These are phyloP conservation scores for Rhizophora apiculata DNA, from an alignment of 345 rosid genomes.

Conservation along the genomic window DNA sequence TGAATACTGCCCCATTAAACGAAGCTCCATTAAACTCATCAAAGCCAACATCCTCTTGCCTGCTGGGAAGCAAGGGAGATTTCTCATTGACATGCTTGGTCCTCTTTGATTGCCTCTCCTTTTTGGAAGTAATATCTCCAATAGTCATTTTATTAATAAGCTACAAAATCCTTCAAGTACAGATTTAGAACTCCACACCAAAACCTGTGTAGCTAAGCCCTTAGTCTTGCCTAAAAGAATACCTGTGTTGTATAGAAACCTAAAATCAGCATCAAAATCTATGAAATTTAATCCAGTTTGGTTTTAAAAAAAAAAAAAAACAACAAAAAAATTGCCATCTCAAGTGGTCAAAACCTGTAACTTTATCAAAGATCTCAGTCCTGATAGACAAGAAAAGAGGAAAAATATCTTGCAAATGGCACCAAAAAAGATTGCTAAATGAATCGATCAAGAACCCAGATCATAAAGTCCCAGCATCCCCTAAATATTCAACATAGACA, in stretches of 20 bases:
- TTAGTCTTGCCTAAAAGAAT: neutral
- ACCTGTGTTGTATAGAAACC: neutral
- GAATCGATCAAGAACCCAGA: conserved; percentile 2
- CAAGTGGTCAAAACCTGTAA: conserved; percentile 3
- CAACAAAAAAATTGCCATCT: neutral
- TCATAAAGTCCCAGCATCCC: neutral
- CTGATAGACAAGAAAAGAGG: neutral
- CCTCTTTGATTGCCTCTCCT: conserved; percentile 46
- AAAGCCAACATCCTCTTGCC: conserved; percentile 32
- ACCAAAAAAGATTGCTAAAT: neutral
- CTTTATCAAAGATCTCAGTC: neutral
- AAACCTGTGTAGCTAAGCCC: conserved; percentile 5
- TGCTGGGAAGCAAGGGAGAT: conserved; percentile 48
- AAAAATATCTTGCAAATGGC: neutral
- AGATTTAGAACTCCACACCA: conserved; percentile 6
- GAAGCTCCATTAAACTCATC: conserved; percentile 77
- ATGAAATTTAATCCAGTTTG: neutral
- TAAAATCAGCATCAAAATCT: conserved; percentile 4
- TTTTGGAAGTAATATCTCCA: conserved; percentile 37
- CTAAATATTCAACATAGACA: neutral
- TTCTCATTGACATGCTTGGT: conserved; percentile 41
- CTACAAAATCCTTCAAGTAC: conserved; percentile 5
- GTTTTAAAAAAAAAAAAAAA: neutral
- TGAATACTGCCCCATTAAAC: conserved; percentile 73
- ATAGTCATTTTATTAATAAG: conserved; percentile 47